phyloP scores from a whole-genome alignment of 1,284 basidiomycete species.

The Cryptococcus sp. region DNA sequence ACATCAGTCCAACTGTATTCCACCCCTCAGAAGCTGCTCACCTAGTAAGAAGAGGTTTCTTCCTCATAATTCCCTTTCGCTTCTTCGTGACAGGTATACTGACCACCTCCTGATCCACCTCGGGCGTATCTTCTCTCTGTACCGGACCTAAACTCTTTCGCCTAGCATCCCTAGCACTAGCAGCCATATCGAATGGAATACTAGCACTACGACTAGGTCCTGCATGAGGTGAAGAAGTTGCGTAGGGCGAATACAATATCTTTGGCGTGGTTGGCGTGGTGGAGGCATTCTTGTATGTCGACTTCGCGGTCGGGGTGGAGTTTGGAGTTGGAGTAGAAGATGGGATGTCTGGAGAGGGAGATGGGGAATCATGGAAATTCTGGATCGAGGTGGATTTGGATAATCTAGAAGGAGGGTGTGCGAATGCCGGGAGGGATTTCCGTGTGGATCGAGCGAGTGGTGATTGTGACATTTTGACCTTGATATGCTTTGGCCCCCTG shows the following conservation, averaged over 20 bases:
- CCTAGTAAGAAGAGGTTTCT: constrained; percentile 33
- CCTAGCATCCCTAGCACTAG: constrained; percentile 23
- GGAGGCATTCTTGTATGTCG: background rate
- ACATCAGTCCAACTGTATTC: background rate
- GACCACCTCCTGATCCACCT: background rate
- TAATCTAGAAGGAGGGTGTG: constrained; percentile 35
- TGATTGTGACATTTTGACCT: constrained; percentile 40
- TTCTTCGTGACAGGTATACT: constrained; percentile 1
- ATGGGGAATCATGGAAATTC: background rate
- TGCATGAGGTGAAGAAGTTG: constrained; percentile 32
- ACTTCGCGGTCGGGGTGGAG: constrained; percentile 3
- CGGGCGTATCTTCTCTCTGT: constrained; percentile 4
- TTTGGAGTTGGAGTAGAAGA: background rate
- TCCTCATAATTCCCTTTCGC: constrained; percentile 35
- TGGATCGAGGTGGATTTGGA: constrained; percentile 24
- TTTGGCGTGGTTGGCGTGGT: constrained; percentile 17
- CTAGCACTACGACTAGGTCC: constrained; percentile 28
- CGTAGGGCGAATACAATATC: constrained; percentile 36
- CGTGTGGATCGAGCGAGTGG: constrained; percentile 31
- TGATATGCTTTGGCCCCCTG: background rate
- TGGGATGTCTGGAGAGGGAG: constrained; percentile 5
- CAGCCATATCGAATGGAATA: constrained; percentile 43
- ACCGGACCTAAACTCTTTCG: constrained; percentile 17
- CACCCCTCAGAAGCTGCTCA: constrained; percentile 14
- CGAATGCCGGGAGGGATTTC: constrained; percentile 35